phyloP scores from a whole-genome alignment of 1,284 basidiomycete genomes.

The Leccinum fuscescens region DNA sequence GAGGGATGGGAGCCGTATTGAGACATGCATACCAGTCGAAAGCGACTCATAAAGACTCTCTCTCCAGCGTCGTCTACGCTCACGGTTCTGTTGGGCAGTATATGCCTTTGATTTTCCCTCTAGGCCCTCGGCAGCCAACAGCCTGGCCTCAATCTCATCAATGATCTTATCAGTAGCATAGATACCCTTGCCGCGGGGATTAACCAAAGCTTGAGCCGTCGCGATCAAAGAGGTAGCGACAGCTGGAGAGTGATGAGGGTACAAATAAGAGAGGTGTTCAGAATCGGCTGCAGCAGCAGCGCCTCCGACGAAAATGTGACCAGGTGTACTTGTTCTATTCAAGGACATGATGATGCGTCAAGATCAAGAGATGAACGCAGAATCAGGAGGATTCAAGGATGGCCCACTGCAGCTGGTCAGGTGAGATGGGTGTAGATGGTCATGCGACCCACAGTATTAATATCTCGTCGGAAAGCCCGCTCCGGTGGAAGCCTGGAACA shows the following conservation, averaged over 20 bases:
- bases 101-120: conserved; percentile 26
- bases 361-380: conserved; percentile 5
- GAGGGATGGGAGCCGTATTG: background rate
- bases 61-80: conserved; percentile 44
- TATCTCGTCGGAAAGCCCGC: conserved; percentile 4
- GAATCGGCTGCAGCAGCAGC: conserved; percentile 1
- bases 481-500: conserved; percentile 2
- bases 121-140: conserved; percentile 37
- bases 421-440: background rate
- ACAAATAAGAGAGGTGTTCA: conserved; percentile 32
- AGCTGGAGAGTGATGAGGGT: conserved; percentile 41
- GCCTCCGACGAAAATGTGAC: conserved; percentile 24
- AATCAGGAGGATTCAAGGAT: conserved; percentile 1
- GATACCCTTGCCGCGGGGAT: conserved; percentile 49
- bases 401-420: conserved; percentile 5
- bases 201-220: conserved; percentile 44
- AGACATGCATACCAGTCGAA: conserved; percentile 35
- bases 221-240: conserved; percentile 43
- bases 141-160: conserved; percentile 41
- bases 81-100: conserved; percentile 38
- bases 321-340: conserved; percentile 23
- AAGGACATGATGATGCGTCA: conserved; percentile 17
- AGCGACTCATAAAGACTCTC: conserved; percentile 45
- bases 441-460: background rate
- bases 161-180: conserved; percentile 55